Evolutionary conservation across 2,329 filamentous ascomycete genomes (phyloP), one percentile per base, ranked within the genome.

Genomic region (Clarireedia sp.): DNA sequence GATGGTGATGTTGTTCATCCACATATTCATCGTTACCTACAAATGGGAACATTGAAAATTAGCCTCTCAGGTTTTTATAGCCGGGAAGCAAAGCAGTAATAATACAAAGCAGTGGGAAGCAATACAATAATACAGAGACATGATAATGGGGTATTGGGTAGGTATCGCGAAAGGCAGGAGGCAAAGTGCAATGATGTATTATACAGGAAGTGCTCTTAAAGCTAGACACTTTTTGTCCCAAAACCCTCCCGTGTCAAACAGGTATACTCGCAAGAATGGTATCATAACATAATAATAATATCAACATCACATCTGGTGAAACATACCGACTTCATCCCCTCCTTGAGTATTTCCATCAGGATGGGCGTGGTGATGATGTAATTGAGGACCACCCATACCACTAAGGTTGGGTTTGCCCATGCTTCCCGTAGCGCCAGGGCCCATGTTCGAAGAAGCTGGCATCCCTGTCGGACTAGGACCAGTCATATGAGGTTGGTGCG

Each of bases 281-380:
- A 67, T 65, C 63, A 66, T 67, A 67, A 63, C 63, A 68, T 59
- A 54, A 54, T 54, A 63, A 61, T 63, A 65, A 63, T 65, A 66
- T 63, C 61, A 65, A 33, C 58, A 66, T 68, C 64, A 94, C 85
- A 94, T 89, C 79, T 90, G 88, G 80, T 70, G 67, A 69, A 91
- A 96, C 90, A 95, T 96, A 95, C 90, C 90, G 85, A 90, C 90
- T 82, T 94, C 80, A 72, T 84, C 90, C 74, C 81, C 83, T 72
- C 81, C 79, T 70, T 82, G 81, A 66, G 78, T 78, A 69, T 75
- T 78, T 69, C 82, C 85, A 70, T 88, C 86, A 57, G 79, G 78
- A 67, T 87, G 84, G 60, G 79, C 78, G 69, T 89, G 83, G 72
- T 90, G 90, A 73, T 94, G 89, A 64, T 80, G 77, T 67, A 84